Evolutionary conservation across 768 basidiomycete species (phyloP), one percentile per base, ranked within the genome.

Genomic region (Russula sp.): DNA sequence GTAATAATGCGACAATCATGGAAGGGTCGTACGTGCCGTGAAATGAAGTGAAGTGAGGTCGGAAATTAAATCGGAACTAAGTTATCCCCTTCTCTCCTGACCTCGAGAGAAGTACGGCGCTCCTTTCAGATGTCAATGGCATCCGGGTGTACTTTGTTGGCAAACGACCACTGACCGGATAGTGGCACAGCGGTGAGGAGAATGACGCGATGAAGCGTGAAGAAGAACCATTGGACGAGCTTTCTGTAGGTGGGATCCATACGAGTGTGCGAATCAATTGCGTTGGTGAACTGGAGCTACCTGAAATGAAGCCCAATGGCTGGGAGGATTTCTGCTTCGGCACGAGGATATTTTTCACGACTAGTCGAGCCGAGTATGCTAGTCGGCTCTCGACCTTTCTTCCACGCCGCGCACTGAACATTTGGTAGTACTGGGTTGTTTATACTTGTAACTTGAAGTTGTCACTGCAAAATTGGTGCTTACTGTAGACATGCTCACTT

Each of bases 61-160:
- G 27, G 27, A 27, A 27, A 27, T 27, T 3, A 27, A 27, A 27
- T 27, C 27, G 27, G 22, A 22, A 22, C 22, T 22, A 22, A n/a
- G n/a, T n/a, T n/a, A 22, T 58, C n/a, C 5, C 31, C 3, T 47
- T 63, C 22, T 63, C 62, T 32, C 37, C 57, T 22, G 50, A 34
- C 13, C 32, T 58, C 35, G 6, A 20, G 32, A 13, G 54, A 40
- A 16, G 44, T 9, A 40, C 45, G 3, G 44, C 55, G 18, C 52
- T 27, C 37, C 6, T 57, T 6, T 58, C 57, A 13, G 51, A 58
- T 6, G n/a, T 58, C 22, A n/a, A 16, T 2, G 62, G 44, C 31
- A 27, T 47, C 45, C 50, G 44, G 5, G 44, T 40, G 14, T 63
- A 58, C 62, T 63, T 58, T 48, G 45, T 63, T 0, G 51, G 62